Conservation (phyloP, 768 basidiomycete genomes). For the Agrocybe chaxingu region DNA sequence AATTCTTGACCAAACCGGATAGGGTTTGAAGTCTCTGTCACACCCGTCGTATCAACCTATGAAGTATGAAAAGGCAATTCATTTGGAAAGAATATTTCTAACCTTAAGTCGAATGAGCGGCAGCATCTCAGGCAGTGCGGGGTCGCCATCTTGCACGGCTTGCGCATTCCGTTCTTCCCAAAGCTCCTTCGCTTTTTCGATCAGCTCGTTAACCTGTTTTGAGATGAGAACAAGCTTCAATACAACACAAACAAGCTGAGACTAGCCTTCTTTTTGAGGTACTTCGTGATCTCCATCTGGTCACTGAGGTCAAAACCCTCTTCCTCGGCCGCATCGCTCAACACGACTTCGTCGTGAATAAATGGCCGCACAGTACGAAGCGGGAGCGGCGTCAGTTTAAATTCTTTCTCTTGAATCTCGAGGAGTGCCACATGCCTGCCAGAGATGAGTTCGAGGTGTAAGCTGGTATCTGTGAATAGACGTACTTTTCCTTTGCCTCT, state of each 20-base stretch:
- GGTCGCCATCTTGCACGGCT: constrained; percentile 61
- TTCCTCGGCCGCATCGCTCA: constrained; percentile 77
- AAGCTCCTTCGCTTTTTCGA: constrained; percentile 69
- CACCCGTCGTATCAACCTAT: constrained; percentile 88
- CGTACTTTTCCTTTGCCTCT: constrained; percentile 87
- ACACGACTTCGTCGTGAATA: constrained; percentile 76
- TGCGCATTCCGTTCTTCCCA: constrained; percentile 75
- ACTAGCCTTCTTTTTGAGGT: constrained; percentile 64
- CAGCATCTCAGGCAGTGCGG: constrained; percentile 66
- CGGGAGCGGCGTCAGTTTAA: constrained; percentile 79
- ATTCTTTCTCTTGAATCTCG: constrained; percentile 85
- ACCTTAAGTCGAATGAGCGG: constrained; percentile 88
- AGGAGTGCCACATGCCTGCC: constrained; percentile 87
- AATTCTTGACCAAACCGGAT: constrained; percentile 97
- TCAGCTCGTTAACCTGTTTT: constrained; percentile 72
- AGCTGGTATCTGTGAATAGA: neutral
- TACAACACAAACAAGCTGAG: neutral
- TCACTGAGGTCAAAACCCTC: constrained; percentile 75
- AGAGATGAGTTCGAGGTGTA: neutral
- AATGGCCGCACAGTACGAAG: constrained; percentile 94
- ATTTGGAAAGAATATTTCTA: neutral
- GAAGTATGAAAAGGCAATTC: neutral
- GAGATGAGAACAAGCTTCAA: neutral
- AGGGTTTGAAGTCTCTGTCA: constrained; percentile 90
- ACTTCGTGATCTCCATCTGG: constrained; percentile 81